Evolutionary conservation across 805 yeast genomes (phyloP), one percentile per base, ranked within the genome.

Genomic region (Debaryomyces tyrocola): DNA sequence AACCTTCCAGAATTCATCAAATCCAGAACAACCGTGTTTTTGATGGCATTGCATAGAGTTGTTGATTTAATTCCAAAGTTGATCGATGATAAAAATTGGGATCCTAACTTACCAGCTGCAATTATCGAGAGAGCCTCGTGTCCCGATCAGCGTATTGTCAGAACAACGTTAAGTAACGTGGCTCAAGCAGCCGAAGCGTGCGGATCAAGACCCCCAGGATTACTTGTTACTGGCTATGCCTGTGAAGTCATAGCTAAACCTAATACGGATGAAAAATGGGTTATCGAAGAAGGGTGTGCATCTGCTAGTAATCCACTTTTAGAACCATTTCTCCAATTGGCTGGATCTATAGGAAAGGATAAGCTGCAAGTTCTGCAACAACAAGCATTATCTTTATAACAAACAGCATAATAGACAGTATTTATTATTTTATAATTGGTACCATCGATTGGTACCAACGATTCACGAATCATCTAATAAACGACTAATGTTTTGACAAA

Each of bases 171-270:
- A 37, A 73, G 74, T 43, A 68, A 85, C 51, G 80, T 90, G 1
- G 85, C 85, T 0, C 83, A 76, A 37, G 95, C 94, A 1, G 80
- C 90, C 1, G 85, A 85, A 51, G 79, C 79, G 24, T 78, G 82
- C 37, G 97, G 96, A 0, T 84, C 94, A 10, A 74, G 96, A 51
- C 98, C 98, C 0, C 98, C 98, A 0, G 98, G 98, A 0, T 70
- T 92, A 44, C 71, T 92, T 36, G 85, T 92, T 2, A 79, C 89
- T 1, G 98, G 98, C 0, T 73, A 77, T 51, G 85, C 92, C 0
- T 91, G 97, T 54, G 76, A 76, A 9, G 84, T 82, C 0, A 61
- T 82, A 14, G 56, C 58, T 27, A 50, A 56, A 27, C 36, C 56
- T 4, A 44, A 55, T 0, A 48, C 37, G 14, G 60, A 49, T 10